Base-by-base conservation (phyloP, 208 protist species). In the Crithidia acanthocephali region DNA sequence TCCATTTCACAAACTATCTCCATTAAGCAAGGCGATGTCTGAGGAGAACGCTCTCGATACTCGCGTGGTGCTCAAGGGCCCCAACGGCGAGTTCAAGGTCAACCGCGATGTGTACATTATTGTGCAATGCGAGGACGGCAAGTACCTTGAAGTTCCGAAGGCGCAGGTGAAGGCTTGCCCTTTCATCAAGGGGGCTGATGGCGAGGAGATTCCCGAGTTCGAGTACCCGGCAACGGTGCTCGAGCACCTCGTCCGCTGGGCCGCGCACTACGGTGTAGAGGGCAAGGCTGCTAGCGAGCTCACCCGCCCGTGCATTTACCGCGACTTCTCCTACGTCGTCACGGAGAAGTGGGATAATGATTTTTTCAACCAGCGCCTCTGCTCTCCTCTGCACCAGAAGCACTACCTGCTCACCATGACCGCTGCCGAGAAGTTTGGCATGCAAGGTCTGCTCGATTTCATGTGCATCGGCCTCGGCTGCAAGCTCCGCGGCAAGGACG, bases 381-480 rank as follows among this genome's bases (percentile, higher is more conserved):
- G 52, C 57, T 74, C 68, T 37, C 61, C 78, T 28, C 35, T 67
- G 35, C 78, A 84, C 68, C 68, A 79, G 52, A 83, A 81, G 61
- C 60, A 85, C 72, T 91, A 83, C 71, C 70, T 93, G 8, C 61
- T 71, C 37, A 93, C 85, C 9, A 84, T 95, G 65, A 87, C 81
- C 28, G 86, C 86, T 15, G 90, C 90, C 6, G 90, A 95, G 72
- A 74, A 85, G 65, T 91, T 77, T 44, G 77, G 73, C 55, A 87
- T 95, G 73, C 66, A 83, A 28, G 90, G 87, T 42, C 68, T 95
- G 20, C 72, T 91, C 42, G 84, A 92, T 50, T 92, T 93, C 56
- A 82, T 93, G 74, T 73, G 67, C 53, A 76, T 91, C 61, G 83
- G 70, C 40, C 70, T 95, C 32, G 79, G 90, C 60, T 95, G 90